Percentiles rank a stretch among this genome's conserved stretches.
These are phyloP conservation scores for Myxozyma geophila DNA, from an alignment of 805 yeast genomes.

Conservation along the genomic window DNA sequence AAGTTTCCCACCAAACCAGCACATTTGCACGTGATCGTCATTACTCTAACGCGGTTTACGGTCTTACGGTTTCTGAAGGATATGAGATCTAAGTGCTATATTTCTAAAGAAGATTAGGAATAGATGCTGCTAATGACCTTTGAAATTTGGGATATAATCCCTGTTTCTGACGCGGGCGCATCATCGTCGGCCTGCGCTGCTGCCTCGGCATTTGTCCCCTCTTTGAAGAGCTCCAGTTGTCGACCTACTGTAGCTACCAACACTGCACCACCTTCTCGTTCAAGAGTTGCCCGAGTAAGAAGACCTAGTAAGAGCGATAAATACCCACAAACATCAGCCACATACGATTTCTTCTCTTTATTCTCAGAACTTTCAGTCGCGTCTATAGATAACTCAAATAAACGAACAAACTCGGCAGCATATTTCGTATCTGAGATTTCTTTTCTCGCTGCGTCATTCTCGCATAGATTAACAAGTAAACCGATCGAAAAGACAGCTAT, in stretches of 20 bases:
- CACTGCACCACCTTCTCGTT: background rate
- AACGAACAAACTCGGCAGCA: background rate
- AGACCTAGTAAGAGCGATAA: constrained; percentile 18
- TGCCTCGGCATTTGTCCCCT: background rate
- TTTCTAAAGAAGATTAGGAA: background rate
- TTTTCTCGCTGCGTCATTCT: constrained; percentile 12
- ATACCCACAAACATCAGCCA: constrained; percentile 24
- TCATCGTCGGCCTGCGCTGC: background rate
- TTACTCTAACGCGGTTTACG: background rate
- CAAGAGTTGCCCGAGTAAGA: background rate
- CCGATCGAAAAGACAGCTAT: constrained; percentile 30
- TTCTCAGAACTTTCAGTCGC: background rate
- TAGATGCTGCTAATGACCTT: constrained; percentile 10
- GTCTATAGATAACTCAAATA: background rate
- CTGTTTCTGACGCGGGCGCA: background rate
- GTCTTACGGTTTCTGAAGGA: too few relatives aligned
- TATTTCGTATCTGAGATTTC: background rate
- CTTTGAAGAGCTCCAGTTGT: constrained; percentile 15
- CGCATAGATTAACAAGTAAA: constrained; percentile 25
- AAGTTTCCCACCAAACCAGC: too few relatives aligned
- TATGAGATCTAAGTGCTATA: too few relatives aligned
- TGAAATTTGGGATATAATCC: constrained; percentile 15
- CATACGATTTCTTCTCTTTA: constrained; percentile 3
- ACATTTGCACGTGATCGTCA: too few relatives aligned
- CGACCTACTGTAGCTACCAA: constrained; percentile 10